A percentile compares a stretch with the other conserved stretches of the same genome.
phyloP scores from a whole-genome alignment of 345 rosid genomes.

The Brassica incana region DNA sequence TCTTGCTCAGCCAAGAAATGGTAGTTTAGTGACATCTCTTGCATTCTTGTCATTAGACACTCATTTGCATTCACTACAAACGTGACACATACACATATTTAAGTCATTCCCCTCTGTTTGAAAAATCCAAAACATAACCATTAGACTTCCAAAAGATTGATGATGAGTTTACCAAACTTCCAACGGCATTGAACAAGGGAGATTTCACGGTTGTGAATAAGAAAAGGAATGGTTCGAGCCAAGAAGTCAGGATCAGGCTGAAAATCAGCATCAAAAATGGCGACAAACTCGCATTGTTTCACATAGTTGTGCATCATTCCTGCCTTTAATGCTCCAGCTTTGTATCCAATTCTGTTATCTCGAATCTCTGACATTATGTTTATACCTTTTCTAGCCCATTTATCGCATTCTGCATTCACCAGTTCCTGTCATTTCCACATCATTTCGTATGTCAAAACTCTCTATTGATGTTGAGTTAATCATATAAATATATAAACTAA shows the following conservation, averaged over 20 bases:
- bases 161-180: constrained; percentile 51
- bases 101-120: not conserved
- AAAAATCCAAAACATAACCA: not conserved
- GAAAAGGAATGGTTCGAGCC: constrained; percentile 50
- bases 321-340: constrained; percentile 57
- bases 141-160: not conserved
- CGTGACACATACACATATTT: constrained; percentile 7
- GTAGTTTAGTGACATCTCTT: constrained; percentile 63
- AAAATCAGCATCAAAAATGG: constrained; percentile 62
- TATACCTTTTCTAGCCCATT: constrained; percentile 44
- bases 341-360: constrained; percentile 56
- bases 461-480: not conserved
- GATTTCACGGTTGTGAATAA: constrained; percentile 46
- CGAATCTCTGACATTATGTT: constrained; percentile 44
- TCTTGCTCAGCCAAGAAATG: constrained; percentile 60
- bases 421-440: constrained; percentile 35
- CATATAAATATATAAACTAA: not conserved
- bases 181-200: constrained; percentile 58
- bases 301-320: constrained; percentile 63
- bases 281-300: constrained; percentile 49
- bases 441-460: constrained; percentile 22
- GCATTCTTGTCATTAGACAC: constrained; percentile 56
- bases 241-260: constrained; percentile 55
- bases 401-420: constrained; percentile 40
- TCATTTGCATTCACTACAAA: constrained; percentile 54